Conservation (phyloP, 1,139 yeast species). For the Petasospora fabianii region DNA sequence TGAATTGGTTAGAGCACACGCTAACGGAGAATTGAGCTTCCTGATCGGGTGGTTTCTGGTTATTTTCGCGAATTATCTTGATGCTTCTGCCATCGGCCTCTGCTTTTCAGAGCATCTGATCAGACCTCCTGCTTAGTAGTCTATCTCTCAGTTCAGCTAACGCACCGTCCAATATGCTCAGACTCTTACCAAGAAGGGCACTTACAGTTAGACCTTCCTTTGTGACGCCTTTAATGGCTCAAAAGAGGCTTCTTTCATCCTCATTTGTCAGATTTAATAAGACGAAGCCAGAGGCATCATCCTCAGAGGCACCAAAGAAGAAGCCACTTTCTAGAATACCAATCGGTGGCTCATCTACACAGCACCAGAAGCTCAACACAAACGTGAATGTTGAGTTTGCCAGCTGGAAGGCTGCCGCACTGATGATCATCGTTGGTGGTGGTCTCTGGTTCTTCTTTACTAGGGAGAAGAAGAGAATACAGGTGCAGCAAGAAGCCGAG, state of each 20-base stretch:
- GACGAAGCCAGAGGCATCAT: slow-evolving; percentile 9
- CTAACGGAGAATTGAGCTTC: background rate
- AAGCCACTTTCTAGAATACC: slow-evolving; percentile 52
- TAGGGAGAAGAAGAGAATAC: slow-evolving; percentile 68
- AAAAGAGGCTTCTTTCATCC: slow-evolving; percentile 15
- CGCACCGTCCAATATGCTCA: slow-evolving; percentile 16
- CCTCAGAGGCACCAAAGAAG: slow-evolving; percentile 24
- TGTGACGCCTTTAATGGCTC: slow-evolving; percentile 1
- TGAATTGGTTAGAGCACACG: slow-evolving; percentile 1
- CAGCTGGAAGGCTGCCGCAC: slow-evolving; percentile 80
- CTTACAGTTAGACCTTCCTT: background rate
- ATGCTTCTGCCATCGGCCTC: slow-evolving; percentile 6
- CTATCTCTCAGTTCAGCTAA: too few species aligned
- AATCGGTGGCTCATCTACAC: slow-evolving; percentile 46
- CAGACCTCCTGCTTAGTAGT: too few species aligned
- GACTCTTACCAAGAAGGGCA: slow-evolving; percentile 10
- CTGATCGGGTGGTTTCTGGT: slow-evolving; percentile 3
- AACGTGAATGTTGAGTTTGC: slow-evolving; percentile 57
- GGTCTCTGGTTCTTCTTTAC: slow-evolving; percentile 66
- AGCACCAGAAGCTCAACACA: slow-evolving; percentile 32
- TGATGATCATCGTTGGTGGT: slow-evolving; percentile 67
- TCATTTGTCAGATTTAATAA: slow-evolving; percentile 18
- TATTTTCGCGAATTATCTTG: slow-evolving; percentile 4
- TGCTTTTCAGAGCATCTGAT: slow-evolving; percentile 1
- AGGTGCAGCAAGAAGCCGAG: slow-evolving; percentile 75